These are phyloP conservation scores for Tylopilus felleus DNA, from an alignment of 768 basidiomycete genomes.

Conservation along the genomic window DNA sequence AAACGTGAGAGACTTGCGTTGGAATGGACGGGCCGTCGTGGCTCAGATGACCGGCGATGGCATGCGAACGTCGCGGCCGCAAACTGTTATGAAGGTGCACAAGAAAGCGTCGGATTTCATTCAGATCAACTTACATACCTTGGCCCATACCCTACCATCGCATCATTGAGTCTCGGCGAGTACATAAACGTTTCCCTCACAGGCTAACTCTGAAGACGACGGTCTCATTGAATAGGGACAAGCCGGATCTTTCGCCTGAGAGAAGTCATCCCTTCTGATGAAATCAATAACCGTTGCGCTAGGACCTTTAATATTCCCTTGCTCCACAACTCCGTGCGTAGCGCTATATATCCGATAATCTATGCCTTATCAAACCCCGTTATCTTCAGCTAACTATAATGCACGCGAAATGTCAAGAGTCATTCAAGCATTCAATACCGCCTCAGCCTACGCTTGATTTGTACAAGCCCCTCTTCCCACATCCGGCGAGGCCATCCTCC, in stretches of 20 bases:
- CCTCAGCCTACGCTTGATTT: slow-evolving; percentile 68
- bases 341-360: slow-evolving; percentile 1
- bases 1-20: slow-evolving; percentile 57
- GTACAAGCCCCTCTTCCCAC: slow-evolving; percentile 59
- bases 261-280: slow-evolving; percentile 68
- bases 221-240: slow-evolving; percentile 45
- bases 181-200: neutral
- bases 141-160: slow-evolving; percentile 83
- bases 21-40: slow-evolving; percentile 55
- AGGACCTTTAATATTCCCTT: slow-evolving; percentile 77
- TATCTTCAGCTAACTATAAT: slow-evolving; percentile 68
- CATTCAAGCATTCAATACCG: slow-evolving; percentile 76
- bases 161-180: slow-evolving; percentile 76
- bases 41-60: slow-evolving; percentile 43
- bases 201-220: neutral
- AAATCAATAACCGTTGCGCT: slow-evolving; percentile 53
- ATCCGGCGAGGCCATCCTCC: slow-evolving; percentile 17
- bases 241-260: slow-evolving; percentile 68
- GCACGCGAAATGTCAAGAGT: slow-evolving; percentile 83
- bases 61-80: slow-evolving; percentile 83
- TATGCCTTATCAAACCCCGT: neutral
- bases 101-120: slow-evolving; percentile 80
- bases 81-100: slow-evolving; percentile 79
- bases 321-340: slow-evolving; percentile 70
- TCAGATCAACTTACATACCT: slow-evolving; percentile 79